Evolutionary conservation across 2,329 filamentous ascomycete species (phyloP).

Genomic region (Paracamarosporium sp.): DNA sequence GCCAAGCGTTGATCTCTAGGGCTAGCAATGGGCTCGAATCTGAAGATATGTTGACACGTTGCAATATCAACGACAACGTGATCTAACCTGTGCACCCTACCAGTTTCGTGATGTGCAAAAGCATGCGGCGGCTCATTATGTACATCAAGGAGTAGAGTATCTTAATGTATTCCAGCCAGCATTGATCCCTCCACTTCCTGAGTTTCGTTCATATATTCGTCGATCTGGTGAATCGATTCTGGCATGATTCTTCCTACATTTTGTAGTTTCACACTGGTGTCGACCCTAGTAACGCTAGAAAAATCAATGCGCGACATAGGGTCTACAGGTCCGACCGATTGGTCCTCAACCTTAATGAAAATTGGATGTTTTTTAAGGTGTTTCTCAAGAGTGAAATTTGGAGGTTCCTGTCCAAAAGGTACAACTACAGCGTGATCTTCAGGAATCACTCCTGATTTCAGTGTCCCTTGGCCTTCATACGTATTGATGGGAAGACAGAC

Average conservation of each 20-base stretch:
- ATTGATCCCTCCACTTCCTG: too few species aligned
- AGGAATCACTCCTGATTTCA: not conserved
- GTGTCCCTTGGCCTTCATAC: not conserved
- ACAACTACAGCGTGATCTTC: not conserved
- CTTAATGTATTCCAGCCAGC: too few species aligned
- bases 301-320: not conserved
- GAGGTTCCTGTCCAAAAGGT: not conserved
- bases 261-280: not conserved
- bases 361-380: not conserved
- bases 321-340: not conserved
- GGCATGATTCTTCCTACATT: not conserved
- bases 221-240: not conserved
- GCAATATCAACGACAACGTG: too few species aligned
- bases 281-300: not conserved
- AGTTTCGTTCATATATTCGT: not conserved
- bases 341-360: not conserved
- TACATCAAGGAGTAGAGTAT: too few species aligned
- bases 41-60: too few species aligned
- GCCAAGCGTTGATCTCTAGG: too few species aligned
- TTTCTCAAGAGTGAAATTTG: not conserved
- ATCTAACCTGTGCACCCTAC: too few species aligned
- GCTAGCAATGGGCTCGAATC: too few species aligned
- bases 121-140: too few species aligned
- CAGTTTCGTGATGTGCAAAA: too few species aligned
- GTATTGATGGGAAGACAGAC: not conserved